These are phyloP conservation scores for Rutstroemia sydowiana DNA, from an alignment of 2,329 filamentous ascomycete species.

Conservation along the genomic window DNA sequence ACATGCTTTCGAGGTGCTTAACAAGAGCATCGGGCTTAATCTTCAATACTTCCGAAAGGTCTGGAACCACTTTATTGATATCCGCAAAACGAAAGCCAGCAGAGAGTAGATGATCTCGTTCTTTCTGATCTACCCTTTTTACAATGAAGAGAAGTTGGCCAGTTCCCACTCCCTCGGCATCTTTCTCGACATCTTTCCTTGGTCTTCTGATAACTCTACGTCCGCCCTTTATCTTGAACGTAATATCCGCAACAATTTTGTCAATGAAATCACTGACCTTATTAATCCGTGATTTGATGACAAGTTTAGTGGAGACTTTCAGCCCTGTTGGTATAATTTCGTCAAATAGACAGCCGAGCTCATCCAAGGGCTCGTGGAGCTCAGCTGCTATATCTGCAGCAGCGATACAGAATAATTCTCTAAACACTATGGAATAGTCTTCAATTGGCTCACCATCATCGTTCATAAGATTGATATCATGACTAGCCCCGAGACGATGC, in stretches of 20 bases:
- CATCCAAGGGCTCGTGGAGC: conserved; percentile 54
- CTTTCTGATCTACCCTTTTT: conserved; percentile 50
- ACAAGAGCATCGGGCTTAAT: conserved; percentile 58
- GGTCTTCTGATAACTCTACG: background rate
- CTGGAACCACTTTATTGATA: conserved; percentile 57
- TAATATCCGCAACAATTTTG: conserved; percentile 1
- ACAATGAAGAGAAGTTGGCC: conserved; percentile 71
- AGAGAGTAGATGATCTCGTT: conserved; percentile 58
- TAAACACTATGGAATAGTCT: conserved; percentile 69
- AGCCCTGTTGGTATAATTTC: conserved; percentile 63
- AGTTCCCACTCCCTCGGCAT: conserved; percentile 1
- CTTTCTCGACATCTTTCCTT: conserved; percentile 2
- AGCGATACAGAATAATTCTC: conserved; percentile 76
- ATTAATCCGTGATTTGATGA: conserved; percentile 3
- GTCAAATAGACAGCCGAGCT: conserved; percentile 66
- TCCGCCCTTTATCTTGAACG: conserved; percentile 7
- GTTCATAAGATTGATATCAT: conserved; percentile 39
- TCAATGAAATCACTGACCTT: background rate
- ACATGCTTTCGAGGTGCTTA: conserved; percentile 56
- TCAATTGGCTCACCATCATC: conserved; percentile 52
- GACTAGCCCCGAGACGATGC: conserved; percentile 30
- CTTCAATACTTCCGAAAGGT: conserved; percentile 67
- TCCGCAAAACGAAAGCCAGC: conserved; percentile 73
- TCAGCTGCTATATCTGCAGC: conserved; percentile 65
- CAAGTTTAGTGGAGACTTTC: background rate